Percentiles rank a stretch among this genome's conserved stretches.
phyloP scores from a whole-genome alignment of 2,329 filamentous ascomycete species.

The Hymenoscyphus scutula region DNA sequence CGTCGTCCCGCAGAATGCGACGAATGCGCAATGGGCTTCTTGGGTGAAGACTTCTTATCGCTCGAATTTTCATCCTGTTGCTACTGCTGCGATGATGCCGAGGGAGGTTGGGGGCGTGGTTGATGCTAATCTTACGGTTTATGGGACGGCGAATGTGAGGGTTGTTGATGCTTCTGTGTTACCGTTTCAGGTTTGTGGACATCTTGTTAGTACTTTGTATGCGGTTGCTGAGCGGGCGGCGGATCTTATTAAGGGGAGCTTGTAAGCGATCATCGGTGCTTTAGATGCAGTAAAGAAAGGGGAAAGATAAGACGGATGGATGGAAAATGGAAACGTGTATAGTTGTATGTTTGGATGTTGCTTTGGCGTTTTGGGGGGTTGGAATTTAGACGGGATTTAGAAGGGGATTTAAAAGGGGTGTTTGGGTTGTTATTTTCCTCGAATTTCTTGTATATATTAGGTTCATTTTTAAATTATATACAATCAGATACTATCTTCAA shows the following conservation, averaged over 20 bases:
- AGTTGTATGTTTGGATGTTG: too few relatives aligned
- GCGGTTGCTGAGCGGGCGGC: conserved; percentile 77
- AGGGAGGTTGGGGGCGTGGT: conserved; percentile 37
- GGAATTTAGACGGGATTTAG: too few relatives aligned
- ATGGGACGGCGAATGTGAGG: conserved; percentile 61
- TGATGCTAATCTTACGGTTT: conserved; percentile 35
- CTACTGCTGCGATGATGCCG: conserved; percentile 33
- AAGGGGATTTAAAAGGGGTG: too few relatives aligned
- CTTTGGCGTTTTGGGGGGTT: too few relatives aligned
- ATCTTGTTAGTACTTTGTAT: conserved; percentile 83
- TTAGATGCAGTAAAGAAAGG: too few relatives aligned
- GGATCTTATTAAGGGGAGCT: conserved; percentile 58
- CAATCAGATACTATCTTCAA: too few relatives aligned
- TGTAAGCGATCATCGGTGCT: too few relatives aligned
- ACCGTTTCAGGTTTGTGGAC: conserved; percentile 78
- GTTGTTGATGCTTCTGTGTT: conserved; percentile 83
- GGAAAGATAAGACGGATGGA: too few relatives aligned
- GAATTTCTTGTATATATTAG: too few relatives aligned
- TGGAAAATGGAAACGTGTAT: too few relatives aligned
- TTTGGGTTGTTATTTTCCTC: too few relatives aligned
- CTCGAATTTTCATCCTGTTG: conserved; percentile 19
- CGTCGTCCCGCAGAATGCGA: conserved; percentile 33
- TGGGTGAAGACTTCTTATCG: conserved; percentile 9
- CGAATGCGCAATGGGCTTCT: conserved; percentile 12
- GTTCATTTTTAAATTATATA: too few relatives aligned